phyloP scores from a whole-genome alignment of 2,329 filamentous ascomycete species.

The Pestalotiopsis sp. region DNA sequence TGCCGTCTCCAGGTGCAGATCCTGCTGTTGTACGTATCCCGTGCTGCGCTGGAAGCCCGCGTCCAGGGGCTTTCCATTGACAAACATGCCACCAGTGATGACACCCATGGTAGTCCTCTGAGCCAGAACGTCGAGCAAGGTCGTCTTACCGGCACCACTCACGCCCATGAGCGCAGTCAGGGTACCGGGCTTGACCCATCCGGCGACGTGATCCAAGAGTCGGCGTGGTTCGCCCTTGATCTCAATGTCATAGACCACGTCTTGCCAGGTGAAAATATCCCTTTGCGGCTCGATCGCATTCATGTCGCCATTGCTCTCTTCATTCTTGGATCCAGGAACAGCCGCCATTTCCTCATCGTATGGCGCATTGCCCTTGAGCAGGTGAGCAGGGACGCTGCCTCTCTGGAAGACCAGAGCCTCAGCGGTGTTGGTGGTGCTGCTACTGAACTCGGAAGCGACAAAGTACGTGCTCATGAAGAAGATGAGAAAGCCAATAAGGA shows the following conservation, averaged over 20 bases:
- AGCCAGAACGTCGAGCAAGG: conserved; percentile 70
- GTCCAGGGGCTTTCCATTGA: conserved; percentile 65
- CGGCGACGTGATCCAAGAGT: conserved; percentile 77
- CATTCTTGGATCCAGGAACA: conserved; percentile 5
- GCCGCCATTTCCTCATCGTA: conserved; percentile 31
- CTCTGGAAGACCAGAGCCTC: conserved; percentile 71
- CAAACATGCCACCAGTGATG: conserved; percentile 69
- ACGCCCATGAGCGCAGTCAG: conserved; percentile 80
- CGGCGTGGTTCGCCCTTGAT: conserved; percentile 75
- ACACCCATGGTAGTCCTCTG: conserved; percentile 73
- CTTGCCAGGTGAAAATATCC: conserved; percentile 76
- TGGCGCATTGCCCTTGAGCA: conserved; percentile 31
- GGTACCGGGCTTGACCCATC: conserved; percentile 89
- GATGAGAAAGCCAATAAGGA: conserved; percentile 52
- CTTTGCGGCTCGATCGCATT: conserved; percentile 17
- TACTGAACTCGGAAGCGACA: conserved; percentile 65
- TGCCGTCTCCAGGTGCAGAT: conserved; percentile 66
- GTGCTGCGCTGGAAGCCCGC: conserved; percentile 70
- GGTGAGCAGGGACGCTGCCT: conserved; percentile 49
- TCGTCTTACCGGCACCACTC: conserved; percentile 74
- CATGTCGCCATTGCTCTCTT: neutral
- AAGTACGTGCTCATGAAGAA: conserved; percentile 68
- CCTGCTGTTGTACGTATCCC: conserved; percentile 71
- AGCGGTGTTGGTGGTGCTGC: conserved; percentile 62
- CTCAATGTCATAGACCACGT: conserved; percentile 71